Evolutionary conservation across 768 basidiomycete genomes (phyloP).

Genomic region (Agrocybe chaxingu): DNA sequence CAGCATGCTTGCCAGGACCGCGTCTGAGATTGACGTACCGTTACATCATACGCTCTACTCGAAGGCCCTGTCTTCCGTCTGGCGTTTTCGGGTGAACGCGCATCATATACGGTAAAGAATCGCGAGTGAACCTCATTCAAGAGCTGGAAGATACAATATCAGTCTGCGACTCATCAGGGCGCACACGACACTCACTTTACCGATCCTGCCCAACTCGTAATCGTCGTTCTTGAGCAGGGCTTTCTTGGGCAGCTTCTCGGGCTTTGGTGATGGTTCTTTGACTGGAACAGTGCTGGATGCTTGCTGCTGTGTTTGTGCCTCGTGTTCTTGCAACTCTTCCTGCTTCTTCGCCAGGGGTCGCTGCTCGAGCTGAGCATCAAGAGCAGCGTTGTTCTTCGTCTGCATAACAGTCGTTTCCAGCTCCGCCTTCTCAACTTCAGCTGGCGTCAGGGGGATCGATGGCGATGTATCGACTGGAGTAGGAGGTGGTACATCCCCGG

Average conservation of each 20-base stretch:
- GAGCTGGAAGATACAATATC: conserved; percentile 45
- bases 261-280: conserved; percentile 23
- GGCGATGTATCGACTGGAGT: conserved; percentile 20
- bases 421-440: conserved; percentile 43
- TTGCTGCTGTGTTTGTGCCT: conserved; percentile 23
- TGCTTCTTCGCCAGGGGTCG: conserved; percentile 87
- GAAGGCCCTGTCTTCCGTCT: conserved; percentile 22
- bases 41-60: conserved; percentile 64
- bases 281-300: conserved; percentile 14
- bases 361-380: conserved; percentile 84
- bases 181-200: conserved; percentile 43
- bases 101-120: conserved; percentile 72
- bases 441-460: conserved; percentile 24
- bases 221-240: conserved; percentile 89
- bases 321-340: conserved; percentile 62
- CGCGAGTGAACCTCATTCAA: conserved; percentile 72
- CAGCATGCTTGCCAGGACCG: neutral
- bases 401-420: conserved; percentile 53
- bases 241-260: conserved; percentile 53
- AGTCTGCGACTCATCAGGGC: neutral
- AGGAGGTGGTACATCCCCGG: conserved; percentile 5
- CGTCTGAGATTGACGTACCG: conserved; percentile 46
- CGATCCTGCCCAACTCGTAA: conserved; percentile 73
- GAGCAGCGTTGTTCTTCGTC: conserved; percentile 65
- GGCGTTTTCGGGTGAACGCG: conserved; percentile 24